These are phyloP conservation scores for Trametes coccinea DNA, from an alignment of 768 basidiomycete species.

Conservation along the genomic window DNA sequence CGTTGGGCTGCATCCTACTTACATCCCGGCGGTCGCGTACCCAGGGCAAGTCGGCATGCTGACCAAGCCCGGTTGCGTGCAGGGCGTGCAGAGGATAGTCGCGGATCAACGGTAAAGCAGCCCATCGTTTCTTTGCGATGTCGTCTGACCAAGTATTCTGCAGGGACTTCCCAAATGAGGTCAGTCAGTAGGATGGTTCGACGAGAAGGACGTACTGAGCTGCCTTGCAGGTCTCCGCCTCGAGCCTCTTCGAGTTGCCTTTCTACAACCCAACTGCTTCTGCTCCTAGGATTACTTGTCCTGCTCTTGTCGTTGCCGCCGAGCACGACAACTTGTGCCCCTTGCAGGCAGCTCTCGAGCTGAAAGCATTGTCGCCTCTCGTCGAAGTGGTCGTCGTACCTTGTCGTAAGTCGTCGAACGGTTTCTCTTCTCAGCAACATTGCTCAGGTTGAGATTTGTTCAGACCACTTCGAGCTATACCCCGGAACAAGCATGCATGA, in stretches of 20 bases:
- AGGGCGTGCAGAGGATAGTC: conserved; percentile 25
- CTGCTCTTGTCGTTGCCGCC: conserved; percentile 8
- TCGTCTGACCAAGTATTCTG: background rate
- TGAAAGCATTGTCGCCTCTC: background rate
- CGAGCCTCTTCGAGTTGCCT: conserved; percentile 16
- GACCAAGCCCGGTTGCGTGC: conserved; percentile 23
- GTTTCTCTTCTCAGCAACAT: no score
- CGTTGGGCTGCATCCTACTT: conserved; percentile 30
- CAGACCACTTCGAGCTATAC: conserved; percentile 21
- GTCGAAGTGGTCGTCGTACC: conserved; percentile 6
- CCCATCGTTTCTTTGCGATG: background rate
- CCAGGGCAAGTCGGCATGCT: conserved; percentile 34
- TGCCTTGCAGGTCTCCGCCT: conserved; percentile 14
- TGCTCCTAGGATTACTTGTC: conserved; percentile 13
- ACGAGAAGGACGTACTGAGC: background rate
- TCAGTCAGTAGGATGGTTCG: background rate
- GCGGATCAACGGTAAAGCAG: background rate
- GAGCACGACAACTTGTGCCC: conserved; percentile 17
- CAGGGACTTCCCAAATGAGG: conserved; percentile 21
- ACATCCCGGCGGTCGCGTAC: conserved; percentile 32
- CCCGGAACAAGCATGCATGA: background rate
- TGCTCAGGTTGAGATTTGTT: background rate
- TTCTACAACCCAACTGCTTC: conserved; percentile 14
- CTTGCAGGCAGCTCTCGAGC: background rate
- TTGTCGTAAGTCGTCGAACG: background rate